Evolutionary conservation across 129 eudicot genomes (phyloP), one percentile per base, ranked within the genome.

Genomic region (Lactuca saligna): DNA sequence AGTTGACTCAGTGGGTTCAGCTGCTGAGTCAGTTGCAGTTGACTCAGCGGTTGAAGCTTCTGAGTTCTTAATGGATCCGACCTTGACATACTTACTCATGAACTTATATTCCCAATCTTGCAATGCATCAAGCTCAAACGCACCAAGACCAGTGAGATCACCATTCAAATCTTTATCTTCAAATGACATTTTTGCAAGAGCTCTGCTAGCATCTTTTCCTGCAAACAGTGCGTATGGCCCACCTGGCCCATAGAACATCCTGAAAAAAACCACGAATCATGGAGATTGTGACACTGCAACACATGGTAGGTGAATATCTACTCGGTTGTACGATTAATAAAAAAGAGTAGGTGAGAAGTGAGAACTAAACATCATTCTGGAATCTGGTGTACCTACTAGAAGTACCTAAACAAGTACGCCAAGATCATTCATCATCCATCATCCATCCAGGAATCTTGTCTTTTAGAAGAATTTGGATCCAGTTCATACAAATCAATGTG

Each of bases 51-150:
- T 55, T 66, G 57, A 66, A 67, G 37, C 49, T 54, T 79, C 83
- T 3, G 83, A 50, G 69, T 67, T 74, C 82, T 89, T 87, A 59
- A 94, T 71, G 57, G 99, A 83, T 20, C 99, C 99, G 33, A 94
- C 99, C 83, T 89, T 94, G 6, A 87, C 96, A 41, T 94, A 94
- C 72, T 94, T 94, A 83, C 99, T 85, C 99, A 94, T 94, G 84
- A 94, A 89, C 87, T 89, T 94, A 84, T 85, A 89, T 53, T 94
- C 99, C 99, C 99, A 94, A 73, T 89, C 97, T 76, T 90, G 99
- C 54, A 94, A 78, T 8, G 97, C 97, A 67, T 94, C 99, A 2
- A 89, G 93, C 83, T 94, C 99, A 9, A 87, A 94, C 6, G 83
- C 82, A 65, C 99, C 99, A 48, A 94, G 93, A 51, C 96, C 97